Evolutionary conservation across 345 rosid species (phyloP).

Genomic region (Sonneratia alba): DNA sequence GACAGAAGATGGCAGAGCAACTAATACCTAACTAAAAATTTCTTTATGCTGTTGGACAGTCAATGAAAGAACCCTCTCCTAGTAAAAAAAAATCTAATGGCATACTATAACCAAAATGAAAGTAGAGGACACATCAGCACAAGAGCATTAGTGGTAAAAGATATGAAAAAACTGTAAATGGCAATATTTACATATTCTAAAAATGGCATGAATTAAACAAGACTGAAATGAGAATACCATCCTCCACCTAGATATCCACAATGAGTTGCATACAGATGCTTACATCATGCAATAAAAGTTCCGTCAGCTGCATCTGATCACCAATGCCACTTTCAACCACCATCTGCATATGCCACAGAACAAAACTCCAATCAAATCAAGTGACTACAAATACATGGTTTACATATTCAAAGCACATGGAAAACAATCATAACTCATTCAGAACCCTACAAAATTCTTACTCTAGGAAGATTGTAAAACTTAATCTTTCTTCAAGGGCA

Average conservation of each 20-base stretch:
- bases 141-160: neutral
- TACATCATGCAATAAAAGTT: slow-evolving; percentile 73
- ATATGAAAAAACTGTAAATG: neutral
- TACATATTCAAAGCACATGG: neutral
- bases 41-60: neutral
- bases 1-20: neutral
- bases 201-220: neutral
- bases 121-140: neutral
- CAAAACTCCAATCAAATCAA: neutral
- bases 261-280: slow-evolving; percentile 18
- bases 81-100: neutral
- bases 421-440: neutral
- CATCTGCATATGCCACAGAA: slow-evolving; percentile 39
- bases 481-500: neutral
- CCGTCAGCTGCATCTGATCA: slow-evolving; percentile 85
- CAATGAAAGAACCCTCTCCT: neutral
- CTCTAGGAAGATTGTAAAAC: neutral
- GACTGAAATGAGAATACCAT: neutral
- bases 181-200: neutral
- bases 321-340: slow-evolving; percentile 79
- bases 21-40: neutral
- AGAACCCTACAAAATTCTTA: neutral
- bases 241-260: slow-evolving; percentile 7
- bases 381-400: neutral
- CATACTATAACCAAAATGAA: neutral